Base-by-base conservation (phyloP, 2,329 filamentous ascomycete species). In the Pseudogymnoascus sp. region DNA sequence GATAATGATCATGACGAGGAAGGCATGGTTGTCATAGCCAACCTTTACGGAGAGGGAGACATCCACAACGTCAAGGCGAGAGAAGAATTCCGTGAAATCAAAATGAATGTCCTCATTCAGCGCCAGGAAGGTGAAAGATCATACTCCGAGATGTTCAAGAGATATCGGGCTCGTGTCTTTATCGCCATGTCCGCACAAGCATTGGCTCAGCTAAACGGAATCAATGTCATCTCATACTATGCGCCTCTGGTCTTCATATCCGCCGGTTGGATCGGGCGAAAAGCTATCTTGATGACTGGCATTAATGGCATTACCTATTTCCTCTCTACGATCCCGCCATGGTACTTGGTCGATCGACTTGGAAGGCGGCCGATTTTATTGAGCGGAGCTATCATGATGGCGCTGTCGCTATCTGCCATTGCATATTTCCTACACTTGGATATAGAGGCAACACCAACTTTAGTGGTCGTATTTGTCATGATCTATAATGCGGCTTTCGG, bases 191-290 rank as follows among this genome's bases (percentile, higher is more conserved):
- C 93, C 36, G 95, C 95, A 3, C 95, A 97, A 76, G 92, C 88
- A 5, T 85, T 99, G 68, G 95, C 95, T 29, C 95, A 99, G 77
- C 85, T 99, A 62, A 97, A 97, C 78, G 95, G 95, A 68, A 99
- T 99, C 79, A 99, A 99, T 77, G 95, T 99, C 74, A 99, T 99
- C 67, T 97, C 93, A 1, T 99, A 97, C 81, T 99, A 99, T 73
- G 95, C 95, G 0, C 95, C 95, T 0, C 12, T 63, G 21, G 93
- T 97, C 14, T 97, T 99, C 71, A 93, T 97, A 77, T 93, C 93
- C 65, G 95, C 95, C 39, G 93, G 95, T n/a, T 97, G 93, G 95
- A 78, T 85, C 63, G 95, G 93, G 29, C 91, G 93, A 69, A 83
- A 91, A 65, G 95, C 95, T 4, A 90, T 97, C 67, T 83, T 97